phyloP scores from a whole-genome alignment of 1,139 yeast species.

The Spencermartinsiella ligniputridi region DNA sequence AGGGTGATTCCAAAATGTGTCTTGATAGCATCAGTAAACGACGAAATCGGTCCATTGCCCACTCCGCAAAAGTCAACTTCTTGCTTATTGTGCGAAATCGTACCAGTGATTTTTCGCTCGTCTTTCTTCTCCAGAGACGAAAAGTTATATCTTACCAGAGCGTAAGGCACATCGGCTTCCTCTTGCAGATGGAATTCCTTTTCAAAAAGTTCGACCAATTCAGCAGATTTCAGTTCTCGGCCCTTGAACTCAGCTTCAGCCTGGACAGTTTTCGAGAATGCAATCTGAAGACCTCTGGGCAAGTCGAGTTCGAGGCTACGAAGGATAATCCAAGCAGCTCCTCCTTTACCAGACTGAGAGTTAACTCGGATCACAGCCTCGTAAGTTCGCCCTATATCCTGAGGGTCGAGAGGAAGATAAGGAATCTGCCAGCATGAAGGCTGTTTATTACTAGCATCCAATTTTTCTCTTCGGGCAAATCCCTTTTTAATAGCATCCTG shows the following conservation, averaged over 20 bases:
- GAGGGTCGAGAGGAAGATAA: slow-evolving; percentile 92
- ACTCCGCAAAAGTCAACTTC: slow-evolving; percentile 51
- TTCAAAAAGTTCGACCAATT: slow-evolving; percentile 73
- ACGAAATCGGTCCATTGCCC: slow-evolving; percentile 96
- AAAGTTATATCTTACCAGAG: slow-evolving; percentile 32
- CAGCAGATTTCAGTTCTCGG: slow-evolving; percentile 74
- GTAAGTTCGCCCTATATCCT: slow-evolving; percentile 92
- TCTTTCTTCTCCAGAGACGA: slow-evolving; percentile 9
- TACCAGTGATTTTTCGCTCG: slow-evolving; percentile 6
- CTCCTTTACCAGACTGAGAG: slow-evolving; percentile 98
- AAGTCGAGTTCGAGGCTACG: slow-evolving; percentile 84
- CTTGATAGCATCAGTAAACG: slow-evolving; percentile 75
- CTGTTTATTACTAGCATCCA: slow-evolving; percentile 27
- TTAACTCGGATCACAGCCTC: slow-evolving; percentile 98
- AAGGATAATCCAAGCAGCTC: slow-evolving; percentile 95
- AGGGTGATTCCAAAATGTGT: slow-evolving; percentile 52
- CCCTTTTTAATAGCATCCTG: slow-evolving; percentile 99
- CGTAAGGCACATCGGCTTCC: slow-evolving; percentile 32
- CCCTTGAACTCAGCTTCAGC: slow-evolving; percentile 74
- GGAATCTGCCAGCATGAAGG: slow-evolving; percentile 71
- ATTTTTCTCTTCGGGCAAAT: slow-evolving; percentile 56
- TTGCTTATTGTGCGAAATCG: slow-evolving; percentile 40
- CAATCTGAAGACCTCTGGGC: slow-evolving; percentile 88
- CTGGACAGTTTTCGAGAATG: slow-evolving; percentile 83
- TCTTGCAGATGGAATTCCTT: slow-evolving; percentile 55